Conservation (phyloP, 1,139 yeast genomes). For the Spathaspora sp. region DNA sequence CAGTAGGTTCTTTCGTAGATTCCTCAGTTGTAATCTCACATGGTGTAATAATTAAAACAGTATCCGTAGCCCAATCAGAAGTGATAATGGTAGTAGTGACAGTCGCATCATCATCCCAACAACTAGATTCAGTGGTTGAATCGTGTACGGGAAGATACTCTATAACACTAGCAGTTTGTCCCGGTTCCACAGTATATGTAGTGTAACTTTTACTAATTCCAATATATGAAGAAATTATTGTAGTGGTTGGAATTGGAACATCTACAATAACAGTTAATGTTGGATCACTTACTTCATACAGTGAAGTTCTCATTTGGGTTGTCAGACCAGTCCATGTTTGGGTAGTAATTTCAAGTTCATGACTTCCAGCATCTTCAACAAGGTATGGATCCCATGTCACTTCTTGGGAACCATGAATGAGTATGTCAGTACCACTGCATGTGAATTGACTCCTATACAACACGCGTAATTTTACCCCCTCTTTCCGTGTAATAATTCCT, state of each 20-base stretch:
- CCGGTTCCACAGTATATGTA: constrained; percentile 1
- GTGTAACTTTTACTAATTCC: constrained; percentile 2
- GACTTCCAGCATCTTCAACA: background rate
- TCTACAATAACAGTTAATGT: constrained; percentile 10
- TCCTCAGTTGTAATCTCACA: background rate
- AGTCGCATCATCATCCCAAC: background rate
- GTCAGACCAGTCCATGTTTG: constrained; percentile 15
- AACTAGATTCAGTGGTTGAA: background rate
- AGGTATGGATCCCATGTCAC: background rate
- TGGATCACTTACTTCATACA: constrained; percentile 13
- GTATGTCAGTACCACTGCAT: constrained; percentile 12
- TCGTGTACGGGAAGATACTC: background rate
- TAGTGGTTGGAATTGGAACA: constrained; percentile 16
- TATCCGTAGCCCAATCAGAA: background rate
- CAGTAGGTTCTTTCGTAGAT: background rate
- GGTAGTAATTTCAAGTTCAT: background rate
- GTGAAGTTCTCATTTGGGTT: constrained; percentile 21
- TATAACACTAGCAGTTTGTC: constrained; percentile 3
- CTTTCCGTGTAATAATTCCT: constrained; percentile 11
- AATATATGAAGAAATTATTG: constrained; percentile 6
- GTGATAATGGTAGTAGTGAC: background rate
- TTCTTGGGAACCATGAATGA: background rate
- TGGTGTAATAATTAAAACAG: background rate
- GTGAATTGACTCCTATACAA: constrained; percentile 11
- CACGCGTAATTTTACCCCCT: background rate